Percentiles rank a stretch among this genome's conserved stretches.
Conservation (phyloP, 192 early-diverging fungal genomes). For the Coemansia biformis region DNA sequence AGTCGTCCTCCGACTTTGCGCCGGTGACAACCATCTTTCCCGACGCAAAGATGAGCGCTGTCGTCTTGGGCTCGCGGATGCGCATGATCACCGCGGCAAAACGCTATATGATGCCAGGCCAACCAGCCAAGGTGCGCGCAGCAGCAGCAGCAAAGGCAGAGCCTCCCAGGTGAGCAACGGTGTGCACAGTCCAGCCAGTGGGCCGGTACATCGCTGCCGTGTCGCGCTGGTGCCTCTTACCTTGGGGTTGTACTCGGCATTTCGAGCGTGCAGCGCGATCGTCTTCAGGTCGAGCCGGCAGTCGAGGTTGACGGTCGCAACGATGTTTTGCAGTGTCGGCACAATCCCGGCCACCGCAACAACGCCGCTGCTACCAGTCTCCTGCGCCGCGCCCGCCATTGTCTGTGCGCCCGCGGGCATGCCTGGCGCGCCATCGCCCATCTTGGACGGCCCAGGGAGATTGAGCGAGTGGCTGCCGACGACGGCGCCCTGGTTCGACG, state of each 20-base stretch:
- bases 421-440: conserved; percentile 2
- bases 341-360: conserved; percentile 42
- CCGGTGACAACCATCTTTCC: conserved; percentile 99
- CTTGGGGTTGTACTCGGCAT: conserved; percentile 99
- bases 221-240: conserved; percentile 43
- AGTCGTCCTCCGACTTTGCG: conserved; percentile 96
- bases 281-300: conserved; percentile 96
- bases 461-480: conserved; percentile 21
- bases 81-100: conserved; percentile 99
- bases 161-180: too few species aligned
- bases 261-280: conserved; percentile 98
- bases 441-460: conserved; percentile 11
- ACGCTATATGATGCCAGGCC: conserved; percentile 56
- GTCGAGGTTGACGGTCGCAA: conserved; percentile 98
- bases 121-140: background rate
- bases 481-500: conserved; percentile 17
- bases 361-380: conserved; percentile 1
- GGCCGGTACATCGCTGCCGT: too few species aligned
- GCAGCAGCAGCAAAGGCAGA: too few species aligned
- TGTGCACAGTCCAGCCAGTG: too few species aligned
- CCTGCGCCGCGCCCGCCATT: background rate
- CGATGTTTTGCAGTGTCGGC: conserved; percentile 74
- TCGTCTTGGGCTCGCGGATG: conserved; percentile 99
- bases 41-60: conserved; percentile 97
- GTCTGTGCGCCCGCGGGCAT: conserved; percentile 2